A percentile compares a stretch with the other conserved stretches of the same genome.
Evolutionary conservation across 148 eudicot genomes (phyloP).

Genomic region (Fagopyrum homotropicum): DNA sequence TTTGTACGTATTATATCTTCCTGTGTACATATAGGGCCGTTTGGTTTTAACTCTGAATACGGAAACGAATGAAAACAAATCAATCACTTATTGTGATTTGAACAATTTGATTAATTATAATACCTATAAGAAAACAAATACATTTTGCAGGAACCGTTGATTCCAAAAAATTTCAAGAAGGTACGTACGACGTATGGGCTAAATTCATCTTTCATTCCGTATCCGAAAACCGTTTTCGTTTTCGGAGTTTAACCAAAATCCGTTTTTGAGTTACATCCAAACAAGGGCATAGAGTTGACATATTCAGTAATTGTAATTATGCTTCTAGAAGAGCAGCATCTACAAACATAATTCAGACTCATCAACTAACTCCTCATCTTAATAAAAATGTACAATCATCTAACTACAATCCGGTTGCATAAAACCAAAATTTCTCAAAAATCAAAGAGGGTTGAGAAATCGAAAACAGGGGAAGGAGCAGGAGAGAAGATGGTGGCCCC

Average conservation of each 20-base stretch:
- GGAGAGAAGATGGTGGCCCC: slow-evolving; percentile 38
- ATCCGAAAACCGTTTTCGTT: no score
- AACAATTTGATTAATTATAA: no score
- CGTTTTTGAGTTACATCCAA: no score
- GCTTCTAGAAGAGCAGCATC: neutral
- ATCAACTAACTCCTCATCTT: neutral
- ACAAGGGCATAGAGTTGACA: neutral
- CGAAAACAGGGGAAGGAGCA: slow-evolving; percentile 33
- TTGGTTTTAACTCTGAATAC: no score
- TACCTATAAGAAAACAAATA: no score
- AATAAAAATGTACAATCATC: neutral
- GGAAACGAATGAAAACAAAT: no score
- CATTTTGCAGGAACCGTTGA: no score
- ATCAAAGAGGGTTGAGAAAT: slow-evolving; percentile 50
- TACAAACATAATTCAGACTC: neutral
- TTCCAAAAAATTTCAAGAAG: no score
- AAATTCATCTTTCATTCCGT: no score
- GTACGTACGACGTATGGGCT: no score
- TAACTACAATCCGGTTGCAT: neutral
- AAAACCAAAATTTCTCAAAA: neutral
- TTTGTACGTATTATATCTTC: neutral
- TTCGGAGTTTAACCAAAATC: no score
- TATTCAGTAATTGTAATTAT: neutral
- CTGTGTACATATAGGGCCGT: neutral
- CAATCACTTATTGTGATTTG: no score